Evolutionary conservation across 345 rosid genomes (phyloP), one percentile per base, ranked within the genome.

Genomic region (Pistacia atlantica): DNA sequence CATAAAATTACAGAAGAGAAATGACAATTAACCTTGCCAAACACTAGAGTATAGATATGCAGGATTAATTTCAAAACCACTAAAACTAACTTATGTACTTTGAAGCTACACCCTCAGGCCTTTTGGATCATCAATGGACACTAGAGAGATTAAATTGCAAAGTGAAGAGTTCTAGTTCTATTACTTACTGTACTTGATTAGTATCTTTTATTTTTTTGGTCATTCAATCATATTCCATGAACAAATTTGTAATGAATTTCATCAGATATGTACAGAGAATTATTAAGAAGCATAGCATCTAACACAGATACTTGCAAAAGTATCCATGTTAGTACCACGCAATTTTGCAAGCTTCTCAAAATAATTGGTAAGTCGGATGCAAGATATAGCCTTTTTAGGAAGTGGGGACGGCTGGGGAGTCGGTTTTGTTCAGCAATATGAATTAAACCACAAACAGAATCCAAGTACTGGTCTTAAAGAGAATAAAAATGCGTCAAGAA

Each of bases 1-100:
- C 5, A 8, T 11, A 51, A 73, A 52, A 46, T 51, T 71, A 71
- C 33, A 42, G 46, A 71, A 38, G 52, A 56, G 51, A 55, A 71
- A 71, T 71, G 74, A 55, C 35, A 37, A 20, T 42, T 37, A 62
- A 25, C 64, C 14, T 57, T 57, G 11, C 52, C 52, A 71, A 57
- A 18, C 59, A 69, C 37, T 22, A 5, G 31, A 13, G 25, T 1
- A 51, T 17, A 5, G 46, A 56, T 38, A 3, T 69, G 46, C 51
- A 6, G 51, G 59, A 33, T 17, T 64, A 55, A 54, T 28, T 54
- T 69, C n/a, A n/a, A 69, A 37, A 69, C 54, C 73, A 10, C 20
- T 28, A 14, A 13, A 33, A 31, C 22, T 13, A 17, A 18, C 25
- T 16, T 7, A 16, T 54, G 18, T 52, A 17, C 13, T 54, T 52